These are phyloP conservation scores for Fusarium subtropicale DNA, from an alignment of 2,329 filamentous ascomycete genomes.

Conservation along the genomic window DNA sequence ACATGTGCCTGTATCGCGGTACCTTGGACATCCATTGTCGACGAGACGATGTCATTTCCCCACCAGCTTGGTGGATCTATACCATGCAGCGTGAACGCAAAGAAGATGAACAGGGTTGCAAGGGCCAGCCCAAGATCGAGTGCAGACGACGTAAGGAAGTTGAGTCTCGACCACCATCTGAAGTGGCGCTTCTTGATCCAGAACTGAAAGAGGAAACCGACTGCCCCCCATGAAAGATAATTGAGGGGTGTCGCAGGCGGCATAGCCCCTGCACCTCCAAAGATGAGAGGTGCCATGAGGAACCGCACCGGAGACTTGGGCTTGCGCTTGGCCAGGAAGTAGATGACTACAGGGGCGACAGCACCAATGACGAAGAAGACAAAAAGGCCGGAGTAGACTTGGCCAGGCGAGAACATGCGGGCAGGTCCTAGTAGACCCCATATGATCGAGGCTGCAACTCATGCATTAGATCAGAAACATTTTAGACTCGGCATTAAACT, in stretches of 20 bases:
- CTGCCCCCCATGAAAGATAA: constrained; percentile 78
- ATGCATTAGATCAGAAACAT: constrained; percentile 13
- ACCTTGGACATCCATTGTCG: constrained; percentile 71
- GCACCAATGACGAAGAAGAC: constrained; percentile 70
- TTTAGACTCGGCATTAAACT: constrained; percentile 12
- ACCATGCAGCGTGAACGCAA: constrained; percentile 73
- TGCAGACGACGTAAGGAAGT: constrained; percentile 77
- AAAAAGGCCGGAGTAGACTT: constrained; percentile 71
- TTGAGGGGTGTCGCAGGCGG: constrained; percentile 78
- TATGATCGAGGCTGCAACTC: constrained; percentile 67
- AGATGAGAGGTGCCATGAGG: constrained; percentile 72
- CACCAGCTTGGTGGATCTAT: constrained; percentile 75
- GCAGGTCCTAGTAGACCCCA: constrained; percentile 75
- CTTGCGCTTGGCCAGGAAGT: constrained; percentile 61
- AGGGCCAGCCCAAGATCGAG: constrained; percentile 77
- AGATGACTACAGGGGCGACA: constrained; percentile 63
- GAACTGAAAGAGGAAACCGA: constrained; percentile 78
- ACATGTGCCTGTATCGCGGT: constrained; percentile 69
- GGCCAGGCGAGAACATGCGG: constrained; percentile 71
- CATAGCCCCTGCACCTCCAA: constrained; percentile 68
- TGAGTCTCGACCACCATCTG: constrained; percentile 79
- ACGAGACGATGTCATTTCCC: constrained; percentile 69
- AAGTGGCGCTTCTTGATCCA: constrained; percentile 72
- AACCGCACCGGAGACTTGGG: constrained; percentile 63
- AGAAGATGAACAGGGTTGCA: constrained; percentile 75